A percentile compares a stretch with the other conserved stretches of the same genome.
Conservation (phyloP, 805 yeast genomes). For the Wickerhamomyces queroliae region DNA sequence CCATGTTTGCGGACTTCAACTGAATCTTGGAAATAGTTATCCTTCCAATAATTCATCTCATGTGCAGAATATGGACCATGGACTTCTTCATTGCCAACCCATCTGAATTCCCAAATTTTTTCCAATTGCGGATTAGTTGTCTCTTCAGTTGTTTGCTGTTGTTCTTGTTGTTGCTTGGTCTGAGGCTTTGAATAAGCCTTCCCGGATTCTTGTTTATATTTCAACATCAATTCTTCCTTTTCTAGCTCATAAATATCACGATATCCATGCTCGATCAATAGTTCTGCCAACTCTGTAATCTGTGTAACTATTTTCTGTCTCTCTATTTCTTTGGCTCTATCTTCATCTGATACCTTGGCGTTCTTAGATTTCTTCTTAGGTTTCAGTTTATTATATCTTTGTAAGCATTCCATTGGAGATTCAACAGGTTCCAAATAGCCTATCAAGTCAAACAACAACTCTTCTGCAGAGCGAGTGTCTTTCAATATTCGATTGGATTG, state of each 20-base stretch:
- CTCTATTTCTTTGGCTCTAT: conserved; percentile 8
- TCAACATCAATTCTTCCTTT: conserved; percentile 49
- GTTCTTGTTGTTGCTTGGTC: conserved; percentile 5
- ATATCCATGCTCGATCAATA: conserved; percentile 35
- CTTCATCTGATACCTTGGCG: conserved; percentile 9
- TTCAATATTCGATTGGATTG: conserved; percentile 14
- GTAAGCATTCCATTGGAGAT: conserved; percentile 51
- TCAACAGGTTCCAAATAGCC: conserved; percentile 50
- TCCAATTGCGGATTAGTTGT: no score
- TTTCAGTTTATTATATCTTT: conserved; percentile 27
- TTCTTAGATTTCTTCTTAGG: conserved; percentile 15
- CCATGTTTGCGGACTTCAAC: conserved; percentile 34
- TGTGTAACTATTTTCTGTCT: conserved; percentile 25
- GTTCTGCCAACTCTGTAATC: conserved; percentile 45
- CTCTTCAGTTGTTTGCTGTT: conserved; percentile 15
- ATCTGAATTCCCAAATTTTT: conserved; percentile 42
- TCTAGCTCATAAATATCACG: conserved; percentile 44
- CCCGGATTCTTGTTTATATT: conserved; percentile 39
- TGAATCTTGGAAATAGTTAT: conserved; percentile 38
- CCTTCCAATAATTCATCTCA: conserved; percentile 47
- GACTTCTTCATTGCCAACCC: conserved; percentile 36
- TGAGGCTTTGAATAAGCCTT: conserved; percentile 24
- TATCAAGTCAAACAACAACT: conserved; percentile 30
- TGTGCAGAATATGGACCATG: conserved; percentile 45
- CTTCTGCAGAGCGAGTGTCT: conserved; percentile 12